Base-by-base conservation (phyloP, 139 green algal genomes). In the Tetratostichococcus sp. region DNA sequence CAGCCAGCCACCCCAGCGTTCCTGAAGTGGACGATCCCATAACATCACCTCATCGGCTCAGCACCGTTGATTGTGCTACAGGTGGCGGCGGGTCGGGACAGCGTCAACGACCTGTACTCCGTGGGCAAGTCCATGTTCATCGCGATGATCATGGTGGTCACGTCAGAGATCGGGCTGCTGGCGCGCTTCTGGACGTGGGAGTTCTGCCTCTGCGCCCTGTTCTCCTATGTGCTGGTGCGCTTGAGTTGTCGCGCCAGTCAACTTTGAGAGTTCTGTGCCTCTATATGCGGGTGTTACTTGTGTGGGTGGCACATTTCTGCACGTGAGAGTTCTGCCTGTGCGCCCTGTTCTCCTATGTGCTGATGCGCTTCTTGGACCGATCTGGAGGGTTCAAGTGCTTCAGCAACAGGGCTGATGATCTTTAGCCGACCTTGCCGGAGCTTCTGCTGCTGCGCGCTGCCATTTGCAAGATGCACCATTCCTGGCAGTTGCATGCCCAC, bases 71-170 rank as follows among this genome's bases (percentile, higher is more conserved):
- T 26, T 62, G 22, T 26, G 19, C 50, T 26, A 2, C 50, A 62
- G 50, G 50, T 34, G 11, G 25, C 62, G 28, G 21, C 28, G 4
- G 62, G 62, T 26, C 62, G 62, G 26, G 28, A 68, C 62, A 68
- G 62, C 57, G 35, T 32, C 21, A 65, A 82, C 65, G 71, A 67
- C 26, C 65, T 87, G 42, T 87, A 73, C 72, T 68, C 65, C 34
- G 76, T 84, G 34, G 83, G 79, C 70, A 85, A 85, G 71, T 75
- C 72, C 22, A 72, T 77, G 25, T 88, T 84, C 70, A 70, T 87
- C 28, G 75, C 78, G 1, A 59, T 90, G 50, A 79, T 88, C 11
- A 71, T 58, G 4, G 77, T 69, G 28, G 83, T 90, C 1, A 85
- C 75, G 2, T 62, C 79, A 4, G 83, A 90, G 75, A 80, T 86